Percentiles rank a stretch among this genome's conserved stretches.
Evolutionary conservation across 768 basidiomycete genomes (phyloP).

Genomic region (Termitomyces titanicus): DNA sequence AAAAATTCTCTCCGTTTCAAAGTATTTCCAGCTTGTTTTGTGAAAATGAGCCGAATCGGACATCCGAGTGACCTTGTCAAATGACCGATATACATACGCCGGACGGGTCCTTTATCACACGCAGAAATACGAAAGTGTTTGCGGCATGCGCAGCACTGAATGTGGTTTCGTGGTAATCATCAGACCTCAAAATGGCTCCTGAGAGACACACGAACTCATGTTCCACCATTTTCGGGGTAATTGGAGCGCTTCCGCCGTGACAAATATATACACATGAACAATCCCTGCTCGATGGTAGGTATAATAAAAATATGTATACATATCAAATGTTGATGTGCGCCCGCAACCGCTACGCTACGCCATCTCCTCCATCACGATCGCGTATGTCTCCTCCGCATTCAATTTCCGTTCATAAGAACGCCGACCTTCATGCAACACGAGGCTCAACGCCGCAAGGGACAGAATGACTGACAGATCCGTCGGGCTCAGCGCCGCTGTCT

Average conservation of each 20-base stretch:
- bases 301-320: not conserved
- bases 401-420: slow-evolving; percentile 70
- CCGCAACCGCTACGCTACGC: slow-evolving; percentile 30
- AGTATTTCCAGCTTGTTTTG: no score
- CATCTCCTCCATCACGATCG: slow-evolving; percentile 53
- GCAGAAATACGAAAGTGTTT: no score
- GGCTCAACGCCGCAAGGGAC: slow-evolving; percentile 59
- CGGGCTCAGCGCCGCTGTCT: slow-evolving; percentile 75
- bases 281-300: no score
- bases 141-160: no score
- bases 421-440: slow-evolving; percentile 73
- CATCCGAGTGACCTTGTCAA: slow-evolving; percentile 9
- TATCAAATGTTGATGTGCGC: not conserved
- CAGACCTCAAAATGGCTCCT: no score
- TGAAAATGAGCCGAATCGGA: no score
- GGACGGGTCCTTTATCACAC: not conserved
- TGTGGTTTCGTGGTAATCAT: no score
- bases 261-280: not conserved
- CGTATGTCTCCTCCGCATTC: slow-evolving; percentile 51
- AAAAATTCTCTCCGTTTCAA: no score
- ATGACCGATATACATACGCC: slow-evolving; percentile 1
- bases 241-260: not conserved
- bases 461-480: slow-evolving; percentile 73
- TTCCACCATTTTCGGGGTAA: no score
- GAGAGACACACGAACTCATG: no score